Conservation (phyloP, 139 green algal genomes). For the Tetradesmus lagerheimii region DNA sequence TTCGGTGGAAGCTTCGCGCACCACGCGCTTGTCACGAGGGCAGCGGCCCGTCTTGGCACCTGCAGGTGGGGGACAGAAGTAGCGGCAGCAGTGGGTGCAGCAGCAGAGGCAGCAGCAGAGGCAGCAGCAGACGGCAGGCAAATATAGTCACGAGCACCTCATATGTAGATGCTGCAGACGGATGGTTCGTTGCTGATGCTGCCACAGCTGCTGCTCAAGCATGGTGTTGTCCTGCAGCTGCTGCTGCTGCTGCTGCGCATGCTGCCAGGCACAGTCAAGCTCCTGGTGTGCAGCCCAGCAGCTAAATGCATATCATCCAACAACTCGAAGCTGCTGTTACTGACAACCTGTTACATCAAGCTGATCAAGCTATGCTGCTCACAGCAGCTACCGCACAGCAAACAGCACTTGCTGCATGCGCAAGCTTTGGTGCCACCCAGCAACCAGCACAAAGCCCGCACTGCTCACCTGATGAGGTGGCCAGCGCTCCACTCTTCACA, state of each 20-base stretch:
- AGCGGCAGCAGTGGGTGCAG: background rate
- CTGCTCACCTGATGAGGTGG: conserved; percentile 73
- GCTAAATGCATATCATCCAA: too few relatives aligned
- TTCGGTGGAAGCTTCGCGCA: conserved; percentile 80
- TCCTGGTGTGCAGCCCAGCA: background rate
- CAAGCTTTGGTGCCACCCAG: background rate
- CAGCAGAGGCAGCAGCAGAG: background rate
- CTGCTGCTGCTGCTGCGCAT: background rate
- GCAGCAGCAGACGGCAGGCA: background rate
- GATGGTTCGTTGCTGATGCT: too few relatives aligned
- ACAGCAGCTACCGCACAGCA: too few relatives aligned
- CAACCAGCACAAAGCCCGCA: background rate
- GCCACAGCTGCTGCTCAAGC: too few relatives aligned
- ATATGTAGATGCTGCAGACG: too few relatives aligned
- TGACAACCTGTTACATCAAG: too few relatives aligned
- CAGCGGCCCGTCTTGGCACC: conserved; percentile 92
- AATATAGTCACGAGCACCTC: too few relatives aligned
- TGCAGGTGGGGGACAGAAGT: background rate
- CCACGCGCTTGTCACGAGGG: conserved; percentile 95
- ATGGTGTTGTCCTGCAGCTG: too few relatives aligned
- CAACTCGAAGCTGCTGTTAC: too few relatives aligned
- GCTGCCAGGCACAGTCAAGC: background rate
- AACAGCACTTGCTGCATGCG: too few relatives aligned
- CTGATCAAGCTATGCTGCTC: too few relatives aligned
- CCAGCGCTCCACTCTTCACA: conserved; percentile 77